Evolutionary conservation across 2,329 filamentous ascomycete genomes (phyloP), one percentile per base, ranked within the genome.

Genomic region (Alternaria alternata): DNA sequence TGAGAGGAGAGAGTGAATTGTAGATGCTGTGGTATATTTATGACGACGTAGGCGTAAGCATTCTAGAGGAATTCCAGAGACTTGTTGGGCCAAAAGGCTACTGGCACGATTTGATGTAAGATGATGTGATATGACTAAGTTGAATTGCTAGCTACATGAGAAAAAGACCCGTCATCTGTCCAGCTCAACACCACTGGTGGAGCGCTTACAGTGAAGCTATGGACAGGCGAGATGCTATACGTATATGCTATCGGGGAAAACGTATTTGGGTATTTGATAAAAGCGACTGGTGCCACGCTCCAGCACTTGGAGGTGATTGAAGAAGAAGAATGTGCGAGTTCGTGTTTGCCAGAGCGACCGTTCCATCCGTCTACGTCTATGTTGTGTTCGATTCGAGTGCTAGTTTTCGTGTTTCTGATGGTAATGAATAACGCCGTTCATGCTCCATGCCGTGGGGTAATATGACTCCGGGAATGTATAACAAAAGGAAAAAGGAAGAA

Each of bases 261-360:
- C 38, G 56, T 42, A 36, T 48, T 34, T 52, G 57, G 62, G 63
- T 63, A 69, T 67, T 70, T 59, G 61, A 56, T 55, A 61, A 66
- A 66, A 76, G 60, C 68, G 73, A 75, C 59, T 30, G 73, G 63
- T 69, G 61, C 59, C 71, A 70, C 64, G 69, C 67, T 74, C 75
- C 72, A 78, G 74, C 74, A 71, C 74, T 77, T 76, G 75, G 75
- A 67, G 71, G 67, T 69, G 64, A 67, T 36, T 70, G 66, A 65
- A 51, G 59, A 51, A 59, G 66, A 55, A 64, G 57, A 67, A 69
- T 63, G 59, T 66, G 53, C 54, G 58, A 55, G 32, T 54, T 52
- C 28, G 59, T 66, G 54, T 59, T 48, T 62, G 41, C 59, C 60
- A 49, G 57, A 63, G 61, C 39, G 46, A 36, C 47, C 49, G 20